These are phyloP conservation scores for Sporothrix euskadiensis DNA, from an alignment of 2,329 filamentous ascomycete genomes.

Conservation along the genomic window DNA sequence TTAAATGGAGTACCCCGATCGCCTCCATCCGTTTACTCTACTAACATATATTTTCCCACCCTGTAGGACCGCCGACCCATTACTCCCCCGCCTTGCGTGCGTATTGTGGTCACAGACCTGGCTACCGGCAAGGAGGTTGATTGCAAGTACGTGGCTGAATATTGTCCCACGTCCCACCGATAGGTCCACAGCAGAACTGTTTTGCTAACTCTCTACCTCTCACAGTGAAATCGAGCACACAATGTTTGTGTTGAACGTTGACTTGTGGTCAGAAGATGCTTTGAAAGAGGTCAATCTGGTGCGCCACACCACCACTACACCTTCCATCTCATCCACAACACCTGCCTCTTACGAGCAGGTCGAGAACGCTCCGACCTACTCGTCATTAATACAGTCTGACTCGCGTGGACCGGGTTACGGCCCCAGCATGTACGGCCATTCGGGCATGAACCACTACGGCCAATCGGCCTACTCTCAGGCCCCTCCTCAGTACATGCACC, in stretches of 20 bases:
- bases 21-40: not conserved
- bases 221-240: constrained; percentile 60
- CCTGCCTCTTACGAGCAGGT: constrained; percentile 72
- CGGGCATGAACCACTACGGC: constrained; percentile 36
- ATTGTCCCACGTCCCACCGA: constrained; percentile 3
- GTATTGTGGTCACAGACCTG: constrained; percentile 74
- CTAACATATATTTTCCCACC: not conserved
- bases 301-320: constrained; percentile 63
- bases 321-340: constrained; percentile 79
- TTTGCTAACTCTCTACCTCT: constrained; percentile 25
- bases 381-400: constrained; percentile 43
- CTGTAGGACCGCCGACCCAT: constrained; percentile 89
- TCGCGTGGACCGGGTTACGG: constrained; percentile 39
- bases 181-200: not conserved
- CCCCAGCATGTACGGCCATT: constrained; percentile 35
- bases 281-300: constrained; percentile 66
- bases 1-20: not conserved
- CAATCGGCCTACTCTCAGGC: constrained; percentile 35
- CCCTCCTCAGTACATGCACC: constrained; percentile 28
- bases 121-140: constrained; percentile 78
- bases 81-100: constrained; percentile 89
- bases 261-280: constrained; percentile 67
- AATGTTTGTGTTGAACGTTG: constrained; percentile 62
- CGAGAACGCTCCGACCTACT: constrained; percentile 40
- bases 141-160: constrained; percentile 63